phyloP scores from a whole-genome alignment of 1,139 yeast species.

The Diutina catenulata region DNA sequence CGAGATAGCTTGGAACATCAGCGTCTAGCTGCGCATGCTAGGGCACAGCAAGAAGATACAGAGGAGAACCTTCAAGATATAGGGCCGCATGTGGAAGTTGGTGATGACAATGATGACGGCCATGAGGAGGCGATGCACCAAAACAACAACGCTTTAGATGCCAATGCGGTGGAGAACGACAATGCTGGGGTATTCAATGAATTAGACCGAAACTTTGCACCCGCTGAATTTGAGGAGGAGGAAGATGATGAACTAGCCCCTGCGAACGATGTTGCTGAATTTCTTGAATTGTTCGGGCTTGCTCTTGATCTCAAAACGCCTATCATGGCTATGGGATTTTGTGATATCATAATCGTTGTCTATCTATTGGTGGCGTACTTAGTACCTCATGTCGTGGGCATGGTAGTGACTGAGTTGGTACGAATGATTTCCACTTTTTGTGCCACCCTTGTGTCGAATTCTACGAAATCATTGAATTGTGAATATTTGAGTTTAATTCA shows the following conservation, averaged over 20 bases:
- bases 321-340: constrained; percentile 20
- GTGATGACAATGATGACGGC: constrained; percentile 7
- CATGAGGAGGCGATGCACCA: constrained; percentile 9
- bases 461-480: too few species aligned
- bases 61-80: constrained; percentile 6
- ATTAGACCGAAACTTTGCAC: background rate
- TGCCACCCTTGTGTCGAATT: too few species aligned
- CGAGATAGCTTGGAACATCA: background rate
- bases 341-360: constrained; percentile 31
- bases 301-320: constrained; percentile 26
- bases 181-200: background rate
- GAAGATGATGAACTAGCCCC: constrained; percentile 1
- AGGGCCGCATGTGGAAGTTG: constrained; percentile 7
- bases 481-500: too few species aligned
- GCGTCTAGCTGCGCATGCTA: background rate
- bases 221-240: background rate
- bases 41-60: background rate
- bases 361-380: constrained; percentile 38
- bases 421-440: too few species aligned
- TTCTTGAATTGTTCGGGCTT: constrained; percentile 27
- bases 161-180: constrained; percentile 8
- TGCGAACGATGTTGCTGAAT: constrained; percentile 9
- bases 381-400: constrained; percentile 45
- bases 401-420: constrained; percentile 11
- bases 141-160: too few species aligned